These are phyloP conservation scores for Entoloma clypeatum DNA, from an alignment of 1,284 basidiomycete species.

Conservation along the genomic window DNA sequence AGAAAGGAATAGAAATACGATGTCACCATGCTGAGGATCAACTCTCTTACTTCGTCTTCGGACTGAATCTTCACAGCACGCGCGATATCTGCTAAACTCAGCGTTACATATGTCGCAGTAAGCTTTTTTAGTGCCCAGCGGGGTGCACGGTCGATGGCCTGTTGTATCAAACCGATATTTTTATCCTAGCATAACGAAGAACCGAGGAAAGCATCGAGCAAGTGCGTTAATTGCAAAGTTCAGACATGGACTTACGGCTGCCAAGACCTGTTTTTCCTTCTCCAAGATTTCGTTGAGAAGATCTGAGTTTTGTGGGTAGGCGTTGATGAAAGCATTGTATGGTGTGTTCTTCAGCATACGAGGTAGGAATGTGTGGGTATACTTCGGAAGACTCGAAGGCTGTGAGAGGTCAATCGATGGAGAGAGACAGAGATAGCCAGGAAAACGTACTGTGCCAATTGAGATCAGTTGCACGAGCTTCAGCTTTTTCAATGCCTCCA, in stretches of 20 bases:
- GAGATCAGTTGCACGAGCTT: slow-evolving; percentile 71
- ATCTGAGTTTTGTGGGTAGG: slow-evolving; percentile 53
- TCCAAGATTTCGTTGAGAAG: slow-evolving; percentile 42
- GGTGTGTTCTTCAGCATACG: slow-evolving; percentile 61
- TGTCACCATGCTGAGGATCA: slow-evolving; percentile 71
- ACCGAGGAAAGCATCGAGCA: slow-evolving; percentile 8
- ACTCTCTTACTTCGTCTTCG: slow-evolving; percentile 50
- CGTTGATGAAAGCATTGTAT: slow-evolving; percentile 56
- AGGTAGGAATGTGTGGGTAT: slow-evolving; percentile 51
- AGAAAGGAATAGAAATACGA: slow-evolving; percentile 1
- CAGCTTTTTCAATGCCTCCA: slow-evolving; percentile 84
- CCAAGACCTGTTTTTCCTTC: slow-evolving; percentile 52
- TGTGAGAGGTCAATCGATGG: slow-evolving; percentile 22
- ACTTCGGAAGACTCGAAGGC: slow-evolving; percentile 62
- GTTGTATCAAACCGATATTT: slow-evolving; percentile 64
- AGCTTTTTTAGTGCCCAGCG: slow-evolving; percentile 74
- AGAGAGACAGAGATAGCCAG: neutral
- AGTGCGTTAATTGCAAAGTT: slow-evolving; percentile 13
- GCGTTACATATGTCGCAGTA: slow-evolving; percentile 73
- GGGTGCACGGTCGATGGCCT: slow-evolving; percentile 62
- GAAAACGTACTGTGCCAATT: slow-evolving; percentile 55
- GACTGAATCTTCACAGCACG: slow-evolving; percentile 52
- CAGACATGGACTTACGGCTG: slow-evolving; percentile 36
- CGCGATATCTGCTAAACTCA: slow-evolving; percentile 68
- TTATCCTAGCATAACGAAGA: slow-evolving; percentile 48